These are phyloP conservation scores for Herpetospermum pedunculosum DNA, from an alignment of 306 rosid species.

Conservation along the genomic window DNA sequence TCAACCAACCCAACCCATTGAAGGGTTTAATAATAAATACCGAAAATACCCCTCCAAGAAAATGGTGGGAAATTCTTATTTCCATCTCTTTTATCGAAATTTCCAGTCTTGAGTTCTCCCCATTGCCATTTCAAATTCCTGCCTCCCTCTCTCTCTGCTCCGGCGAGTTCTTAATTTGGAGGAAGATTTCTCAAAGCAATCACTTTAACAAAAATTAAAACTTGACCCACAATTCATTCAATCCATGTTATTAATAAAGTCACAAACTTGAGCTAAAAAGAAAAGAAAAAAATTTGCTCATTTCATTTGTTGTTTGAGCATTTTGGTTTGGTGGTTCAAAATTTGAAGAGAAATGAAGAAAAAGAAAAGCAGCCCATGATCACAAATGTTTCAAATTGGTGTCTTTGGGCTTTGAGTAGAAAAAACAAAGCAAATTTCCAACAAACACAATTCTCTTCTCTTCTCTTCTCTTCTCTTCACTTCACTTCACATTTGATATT, in stretches of 20 bases:
- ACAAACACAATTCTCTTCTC: too few relatives aligned
- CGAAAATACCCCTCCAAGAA: background rate
- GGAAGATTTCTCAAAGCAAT: background rate
- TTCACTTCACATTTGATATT: too few relatives aligned
- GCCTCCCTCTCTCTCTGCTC: background rate
- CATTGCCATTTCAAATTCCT: background rate
- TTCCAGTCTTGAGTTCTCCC: background rate
- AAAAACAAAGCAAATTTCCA: background rate
- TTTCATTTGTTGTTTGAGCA: background rate
- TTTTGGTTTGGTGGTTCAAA: too few relatives aligned
- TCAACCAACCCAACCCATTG: background rate
- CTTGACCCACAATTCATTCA: background rate
- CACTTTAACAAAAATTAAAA: background rate
- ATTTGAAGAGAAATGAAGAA: too few relatives aligned
- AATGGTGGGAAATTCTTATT: constrained; percentile 14
- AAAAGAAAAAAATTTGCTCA: background rate
- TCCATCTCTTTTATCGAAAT: background rate
- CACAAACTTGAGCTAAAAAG: background rate
- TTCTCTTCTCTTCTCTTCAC: too few relatives aligned
- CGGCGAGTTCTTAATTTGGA: background rate
- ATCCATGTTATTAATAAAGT: background rate
- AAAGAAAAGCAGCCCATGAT: too few relatives aligned
- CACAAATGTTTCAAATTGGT: too few relatives aligned
- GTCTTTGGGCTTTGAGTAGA: background rate
- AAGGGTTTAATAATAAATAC: background rate